Percentiles rank a stretch among this genome's conserved stretches.
phyloP scores from a whole-genome alignment of 768 basidiomycete species.

The Amanita rimosa region DNA sequence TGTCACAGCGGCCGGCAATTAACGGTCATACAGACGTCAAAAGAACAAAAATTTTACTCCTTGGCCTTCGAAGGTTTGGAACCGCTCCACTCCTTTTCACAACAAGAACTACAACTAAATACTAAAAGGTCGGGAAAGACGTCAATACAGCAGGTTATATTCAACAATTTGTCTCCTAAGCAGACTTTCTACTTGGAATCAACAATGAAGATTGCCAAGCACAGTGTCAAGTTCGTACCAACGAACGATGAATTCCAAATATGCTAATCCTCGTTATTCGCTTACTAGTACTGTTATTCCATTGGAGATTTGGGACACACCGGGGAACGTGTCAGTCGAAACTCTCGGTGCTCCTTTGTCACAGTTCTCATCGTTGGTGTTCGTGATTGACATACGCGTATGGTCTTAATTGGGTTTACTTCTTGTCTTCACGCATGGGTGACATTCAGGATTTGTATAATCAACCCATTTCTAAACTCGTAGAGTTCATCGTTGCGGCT shows the following conservation, averaged over 20 bases:
- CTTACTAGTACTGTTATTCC: slow-evolving; percentile 73
- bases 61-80: slow-evolving; percentile 67
- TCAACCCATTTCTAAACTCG: slow-evolving; percentile 71
- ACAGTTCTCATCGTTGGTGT: slow-evolving; percentile 78
- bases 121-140: slow-evolving; percentile 77
- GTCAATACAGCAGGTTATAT: slow-evolving; percentile 85
- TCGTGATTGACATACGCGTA: slow-evolving; percentile 92
- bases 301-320: slow-evolving; percentile 93
- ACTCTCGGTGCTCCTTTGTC: slow-evolving; percentile 66
- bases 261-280: not conserved
- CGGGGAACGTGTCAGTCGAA: slow-evolving; percentile 73
- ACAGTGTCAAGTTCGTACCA: slow-evolving; percentile 63
- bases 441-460: slow-evolving; percentile 64
- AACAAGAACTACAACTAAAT: slow-evolving; percentile 3
- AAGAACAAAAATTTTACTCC: slow-evolving; percentile 60
- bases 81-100: slow-evolving; percentile 2
- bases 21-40: slow-evolving; percentile 21
- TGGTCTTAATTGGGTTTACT: slow-evolving; percentile 15
- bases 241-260: not conserved
- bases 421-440: not conserved
- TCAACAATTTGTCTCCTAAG: slow-evolving; percentile 72
- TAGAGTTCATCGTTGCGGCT: slow-evolving; percentile 71
- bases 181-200: slow-evolving; percentile 87
- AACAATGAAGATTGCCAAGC: slow-evolving; percentile 66
- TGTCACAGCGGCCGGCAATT: slow-evolving; percentile 14